phyloP scores from a whole-genome alignment of 306 rosid species.

The Quercus mongolica region DNA sequence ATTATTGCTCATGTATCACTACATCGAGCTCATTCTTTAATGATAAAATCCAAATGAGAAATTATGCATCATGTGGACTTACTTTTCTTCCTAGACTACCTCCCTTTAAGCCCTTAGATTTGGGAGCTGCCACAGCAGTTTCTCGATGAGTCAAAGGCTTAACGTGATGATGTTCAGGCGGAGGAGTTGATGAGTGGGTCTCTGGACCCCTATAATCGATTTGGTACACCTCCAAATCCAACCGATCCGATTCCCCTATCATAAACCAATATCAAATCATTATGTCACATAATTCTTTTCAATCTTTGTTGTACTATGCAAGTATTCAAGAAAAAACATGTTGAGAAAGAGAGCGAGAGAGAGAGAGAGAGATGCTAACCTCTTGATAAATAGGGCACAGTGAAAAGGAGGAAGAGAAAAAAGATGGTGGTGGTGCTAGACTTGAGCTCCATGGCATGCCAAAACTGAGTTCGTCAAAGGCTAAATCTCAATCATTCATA shows the following conservation, averaged over 20 bases:
- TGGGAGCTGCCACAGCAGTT: conserved; percentile 16
- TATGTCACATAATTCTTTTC: neutral
- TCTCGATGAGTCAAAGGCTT: conserved; percentile 29
- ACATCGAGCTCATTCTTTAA: no score
- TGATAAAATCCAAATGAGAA: neutral
- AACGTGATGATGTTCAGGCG: conserved; percentile 49
- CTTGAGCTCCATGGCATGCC: conserved; percentile 51
- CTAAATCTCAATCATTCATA: neutral
- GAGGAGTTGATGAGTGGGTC: conserved; percentile 75
- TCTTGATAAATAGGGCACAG: conserved; percentile 36
- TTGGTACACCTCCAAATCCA: conserved; percentile 57
- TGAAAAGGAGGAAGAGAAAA: conserved; percentile 45
- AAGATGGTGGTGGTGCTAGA: conserved; percentile 32
- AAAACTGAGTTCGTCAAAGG: neutral
- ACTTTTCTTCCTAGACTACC: conserved; percentile 36
- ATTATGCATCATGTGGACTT: conserved; percentile 1
- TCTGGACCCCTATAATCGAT: conserved; percentile 97
- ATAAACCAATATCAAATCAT: neutral
- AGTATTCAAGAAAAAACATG: neutral
- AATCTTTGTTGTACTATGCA: no score
- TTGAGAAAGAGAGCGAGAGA: conserved; percentile 2
- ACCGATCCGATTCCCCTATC: conserved; percentile 39
- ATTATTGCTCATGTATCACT: no score
- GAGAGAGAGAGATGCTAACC: conserved; percentile 31
- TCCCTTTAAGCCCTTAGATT: conserved; percentile 21